These are phyloP conservation scores for Penicillium sp. DNA, from an alignment of 2,329 filamentous ascomycete species.

Conservation along the genomic window DNA sequence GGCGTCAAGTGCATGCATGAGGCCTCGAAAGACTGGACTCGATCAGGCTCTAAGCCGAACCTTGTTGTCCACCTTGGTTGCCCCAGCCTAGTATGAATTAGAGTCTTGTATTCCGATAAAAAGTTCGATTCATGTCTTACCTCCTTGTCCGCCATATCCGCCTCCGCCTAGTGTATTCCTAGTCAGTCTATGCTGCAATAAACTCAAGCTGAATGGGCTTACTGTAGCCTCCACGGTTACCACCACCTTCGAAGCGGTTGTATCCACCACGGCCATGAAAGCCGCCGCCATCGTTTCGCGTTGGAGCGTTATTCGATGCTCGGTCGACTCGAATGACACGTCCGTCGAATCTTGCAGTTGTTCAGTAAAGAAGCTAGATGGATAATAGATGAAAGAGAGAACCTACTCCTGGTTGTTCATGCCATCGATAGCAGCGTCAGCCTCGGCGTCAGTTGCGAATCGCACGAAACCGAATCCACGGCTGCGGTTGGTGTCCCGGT, in stretches of 20 bases:
- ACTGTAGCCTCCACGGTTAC: constrained; percentile 32
- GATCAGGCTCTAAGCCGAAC: constrained; percentile 2
- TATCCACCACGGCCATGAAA: constrained; percentile 45
- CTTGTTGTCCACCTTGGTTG: constrained; percentile 15
- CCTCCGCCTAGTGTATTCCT: constrained; percentile 17
- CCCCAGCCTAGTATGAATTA: constrained; percentile 15
- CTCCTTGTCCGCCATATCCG: constrained; percentile 23
- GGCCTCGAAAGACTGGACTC: not conserved
- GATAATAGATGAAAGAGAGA: constrained; percentile 14
- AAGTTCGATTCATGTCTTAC: constrained; percentile 6
- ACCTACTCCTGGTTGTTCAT: constrained; percentile 66
- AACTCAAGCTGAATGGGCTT: constrained; percentile 20
- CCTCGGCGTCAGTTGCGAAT: constrained; percentile 55
- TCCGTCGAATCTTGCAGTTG: constrained; percentile 72
- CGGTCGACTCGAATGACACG: constrained; percentile 93
- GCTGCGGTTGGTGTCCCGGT: constrained; percentile 93
- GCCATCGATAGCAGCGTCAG: constrained; percentile 37
- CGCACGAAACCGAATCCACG: constrained; percentile 97
- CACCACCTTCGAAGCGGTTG: constrained; percentile 36
- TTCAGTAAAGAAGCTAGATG: constrained; percentile 19
- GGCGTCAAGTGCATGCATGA: not conserved
- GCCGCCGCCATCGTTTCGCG: constrained; percentile 49
- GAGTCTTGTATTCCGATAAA: not conserved
- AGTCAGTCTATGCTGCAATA: constrained; percentile 12
- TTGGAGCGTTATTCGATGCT: constrained; percentile 73